phyloP scores from a whole-genome alignment of 345 rosid species.

The Syzygium jambos region DNA sequence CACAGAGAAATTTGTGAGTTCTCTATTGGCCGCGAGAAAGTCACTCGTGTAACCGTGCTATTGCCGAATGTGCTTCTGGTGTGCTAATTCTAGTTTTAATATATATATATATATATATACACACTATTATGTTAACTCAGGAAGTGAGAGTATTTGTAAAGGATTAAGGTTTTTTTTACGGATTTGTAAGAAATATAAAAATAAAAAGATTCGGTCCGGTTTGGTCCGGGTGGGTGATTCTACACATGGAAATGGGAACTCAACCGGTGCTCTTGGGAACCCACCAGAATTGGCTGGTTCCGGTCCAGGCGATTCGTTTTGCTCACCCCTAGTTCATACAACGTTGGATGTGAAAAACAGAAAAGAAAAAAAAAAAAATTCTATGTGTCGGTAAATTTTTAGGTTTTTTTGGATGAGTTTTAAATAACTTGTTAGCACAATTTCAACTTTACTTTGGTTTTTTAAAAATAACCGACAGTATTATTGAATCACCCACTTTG shows the following conservation, averaged over 20 bases:
- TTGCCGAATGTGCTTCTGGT: background rate
- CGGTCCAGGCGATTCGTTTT: too few relatives aligned
- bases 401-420: background rate
- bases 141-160: too few relatives aligned
- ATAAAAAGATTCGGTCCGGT: too few relatives aligned
- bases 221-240: too few relatives aligned
- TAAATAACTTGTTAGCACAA: background rate
- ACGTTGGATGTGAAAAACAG: background rate
- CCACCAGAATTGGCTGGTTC: too few relatives aligned
- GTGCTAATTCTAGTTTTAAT: background rate
- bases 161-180: too few relatives aligned
- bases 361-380: background rate
- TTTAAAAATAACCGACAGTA: background rate
- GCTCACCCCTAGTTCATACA: background rate
- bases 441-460: background rate
- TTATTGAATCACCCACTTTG: background rate
- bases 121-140: too few relatives aligned
- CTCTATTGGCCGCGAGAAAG: background rate
- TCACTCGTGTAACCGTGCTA: background rate
- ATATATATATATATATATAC: background rate
- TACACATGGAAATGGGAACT: too few relatives aligned
- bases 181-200: too few relatives aligned
- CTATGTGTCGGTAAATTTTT: background rate
- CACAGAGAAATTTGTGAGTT: constrained; percentile 58
- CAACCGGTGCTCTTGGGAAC: too few relatives aligned